Base-by-base conservation (phyloP, 768 basidiomycete genomes). In the Tulasnella sp. region DNA sequence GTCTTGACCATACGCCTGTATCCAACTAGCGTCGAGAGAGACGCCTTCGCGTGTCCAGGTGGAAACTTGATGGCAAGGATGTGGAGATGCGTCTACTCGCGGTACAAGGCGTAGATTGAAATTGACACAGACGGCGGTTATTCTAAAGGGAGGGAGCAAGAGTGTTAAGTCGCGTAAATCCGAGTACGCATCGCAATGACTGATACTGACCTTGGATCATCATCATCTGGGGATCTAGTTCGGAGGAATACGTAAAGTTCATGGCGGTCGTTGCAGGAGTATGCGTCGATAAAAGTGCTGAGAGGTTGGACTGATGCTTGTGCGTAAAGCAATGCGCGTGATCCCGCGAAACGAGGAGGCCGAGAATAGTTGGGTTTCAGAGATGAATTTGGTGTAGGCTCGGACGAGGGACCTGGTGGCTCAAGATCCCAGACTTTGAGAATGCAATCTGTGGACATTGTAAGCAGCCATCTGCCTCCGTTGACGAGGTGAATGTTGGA, bases 381-480 rank as follows among this genome's bases (percentile, higher is more conserved):
- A 14, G 52, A 22, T 8, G 52, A 59, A 22, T 59, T 29, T 8
- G 8, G 26, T 32, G 9, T 32, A 29, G n/a, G 22, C 16, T 52
- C 6, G 17, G 52, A 32, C 14, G 52, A 11, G 14, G 52, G 52
- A 22, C 16, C 22, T 8, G 5, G 4, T 35, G 67, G 67, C 29
- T 69, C 40, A 26, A 69, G 34, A 41, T 69, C 67, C 67, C 67
- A 69, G 17, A 69, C 29, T 5, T 39, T 19, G 40, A 69, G 44
- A 22, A 69, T 4, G 26, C 19, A 9, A 17, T 22, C 44, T 36
- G 32, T 34, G 44, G 67, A 69, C 17, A 69, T 22, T 6, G 67
- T 69, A 22, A 69, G 39, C 22, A 69, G 42, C 67, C 67, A 69
- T 40, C 40, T 40, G 11, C 67, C 67, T 19, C 67, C 67, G 17